Evolutionary conservation across 2,329 filamentous ascomycete genomes (phyloP).

Genomic region (Fusarium mangiferae): DNA sequence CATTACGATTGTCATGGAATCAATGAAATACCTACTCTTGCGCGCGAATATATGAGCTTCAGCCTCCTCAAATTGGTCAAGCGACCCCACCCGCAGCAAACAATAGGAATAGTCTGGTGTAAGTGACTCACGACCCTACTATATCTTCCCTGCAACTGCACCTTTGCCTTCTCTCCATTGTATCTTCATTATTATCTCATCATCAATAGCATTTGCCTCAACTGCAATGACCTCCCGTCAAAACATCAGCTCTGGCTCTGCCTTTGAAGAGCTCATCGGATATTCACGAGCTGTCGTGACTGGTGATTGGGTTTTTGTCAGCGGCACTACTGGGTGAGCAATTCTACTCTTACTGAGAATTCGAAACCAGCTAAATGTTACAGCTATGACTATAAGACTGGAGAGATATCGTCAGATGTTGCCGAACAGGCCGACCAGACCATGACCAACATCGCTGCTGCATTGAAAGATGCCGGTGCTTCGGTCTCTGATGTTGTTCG

Average conservation of each 20-base stretch:
- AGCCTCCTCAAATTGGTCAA: not conserved
- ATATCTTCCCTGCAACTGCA: not conserved
- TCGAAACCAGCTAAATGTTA: not conserved
- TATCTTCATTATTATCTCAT: not conserved
- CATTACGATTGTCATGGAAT: conserved; percentile 2
- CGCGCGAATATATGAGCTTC: conserved; percentile 1
- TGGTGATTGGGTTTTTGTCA: conserved; percentile 63
- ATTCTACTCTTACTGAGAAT: not conserved
- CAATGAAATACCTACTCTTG: conserved; percentile 18
- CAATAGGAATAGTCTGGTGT: conserved; percentile 1
- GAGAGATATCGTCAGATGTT: conserved; percentile 56
- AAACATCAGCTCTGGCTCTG: conserved; percentile 61
- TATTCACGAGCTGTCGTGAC: conserved; percentile 65
- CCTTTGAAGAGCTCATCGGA: conserved; percentile 63
- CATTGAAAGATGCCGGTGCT: conserved; percentile 56
- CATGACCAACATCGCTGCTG: conserved; percentile 58
- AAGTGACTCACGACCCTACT: conserved; percentile 18
- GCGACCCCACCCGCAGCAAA: conserved; percentile 1
- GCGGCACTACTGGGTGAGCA: conserved; percentile 63
- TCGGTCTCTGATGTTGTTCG: conserved; percentile 60
- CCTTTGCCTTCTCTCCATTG: not conserved
- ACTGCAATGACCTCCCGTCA: conserved; percentile 47
- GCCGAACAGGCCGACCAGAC: conserved; percentile 61
- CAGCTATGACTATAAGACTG: conserved; percentile 63
- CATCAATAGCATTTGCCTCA: not conserved